A percentile compares a stretch with the other conserved stretches of the same genome.
Evolutionary conservation across 768 basidiomycete species (phyloP).

Genomic region (Exidia glandulosa): DNA sequence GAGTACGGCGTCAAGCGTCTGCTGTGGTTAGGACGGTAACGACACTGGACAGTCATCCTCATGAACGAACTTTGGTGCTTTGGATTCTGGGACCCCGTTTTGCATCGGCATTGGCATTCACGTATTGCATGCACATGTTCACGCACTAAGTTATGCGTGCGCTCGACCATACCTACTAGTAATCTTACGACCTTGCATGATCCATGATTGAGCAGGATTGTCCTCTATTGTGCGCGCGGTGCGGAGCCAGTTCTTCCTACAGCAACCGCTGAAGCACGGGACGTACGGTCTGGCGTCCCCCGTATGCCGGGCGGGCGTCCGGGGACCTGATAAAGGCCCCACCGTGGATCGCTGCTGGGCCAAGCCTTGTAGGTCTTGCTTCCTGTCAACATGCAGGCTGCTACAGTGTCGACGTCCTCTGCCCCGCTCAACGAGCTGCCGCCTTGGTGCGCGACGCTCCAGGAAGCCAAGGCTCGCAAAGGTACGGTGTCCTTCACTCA

Average conservation of each 20-base stretch:
- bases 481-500: too few relatives aligned
- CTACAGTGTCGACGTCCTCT: not conserved
- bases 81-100: not conserved
- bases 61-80: too few relatives aligned
- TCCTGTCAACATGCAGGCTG: not conserved
- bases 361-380: not conserved
- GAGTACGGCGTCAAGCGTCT: slow-evolving; percentile 88
- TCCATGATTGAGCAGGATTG: too few relatives aligned
- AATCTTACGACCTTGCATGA: not conserved
- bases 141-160: not conserved
- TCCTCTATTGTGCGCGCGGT: too few relatives aligned
- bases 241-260: not conserved
- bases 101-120: too few relatives aligned
- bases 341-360: too few relatives aligned
- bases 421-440: not conserved
- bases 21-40: slow-evolving; percentile 71
- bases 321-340: too few relatives aligned
- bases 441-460: not conserved
- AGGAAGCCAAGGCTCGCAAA: slow-evolving; percentile 54
- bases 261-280: not conserved
- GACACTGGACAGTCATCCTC: not conserved
- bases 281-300: not conserved
- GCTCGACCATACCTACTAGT: not conserved
- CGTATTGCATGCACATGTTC: not conserved
- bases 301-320: too few relatives aligned